These are phyloP conservation scores for Jamesozyma rosinii DNA, from an alignment of 805 yeast species.

Conservation along the genomic window DNA sequence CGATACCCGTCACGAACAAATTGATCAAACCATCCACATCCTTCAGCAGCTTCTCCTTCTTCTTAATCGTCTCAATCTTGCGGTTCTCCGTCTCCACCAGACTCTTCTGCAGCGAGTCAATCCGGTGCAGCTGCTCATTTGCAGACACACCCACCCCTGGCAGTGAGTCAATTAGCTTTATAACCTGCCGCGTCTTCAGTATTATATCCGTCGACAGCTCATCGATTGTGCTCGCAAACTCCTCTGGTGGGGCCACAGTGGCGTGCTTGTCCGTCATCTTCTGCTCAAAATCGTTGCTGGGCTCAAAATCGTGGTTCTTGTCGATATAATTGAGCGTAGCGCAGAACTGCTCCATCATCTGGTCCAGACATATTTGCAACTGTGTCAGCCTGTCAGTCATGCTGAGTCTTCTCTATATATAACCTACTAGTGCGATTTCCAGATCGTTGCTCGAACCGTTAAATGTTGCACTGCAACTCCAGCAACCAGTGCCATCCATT, in stretches of 20 bases:
- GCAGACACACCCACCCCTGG: conserved; percentile 90
- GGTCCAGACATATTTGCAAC: conserved; percentile 77
- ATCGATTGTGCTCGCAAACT: conserved; percentile 41
- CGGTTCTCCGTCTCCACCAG: conserved; percentile 50
- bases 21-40: conserved; percentile 60
- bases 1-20: conserved; percentile 34
- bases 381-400: conserved; percentile 89
- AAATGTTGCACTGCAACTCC: too few relatives aligned
- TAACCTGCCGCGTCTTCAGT: conserved; percentile 75
- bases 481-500: too few relatives aligned
- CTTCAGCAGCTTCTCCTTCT: conserved; percentile 53
- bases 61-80: conserved; percentile 46
- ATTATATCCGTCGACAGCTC: conserved; percentile 82
- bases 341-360: conserved; percentile 67
- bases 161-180: conserved; percentile 73
- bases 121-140: conserved; percentile 56
- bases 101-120: conserved; percentile 53
- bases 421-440: too few relatives aligned
- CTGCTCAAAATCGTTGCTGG: conserved; percentile 39
- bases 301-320: conserved; percentile 56
- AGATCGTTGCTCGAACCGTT: too few relatives aligned
- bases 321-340: conserved; percentile 75
- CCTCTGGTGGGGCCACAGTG: conserved; percentile 43
- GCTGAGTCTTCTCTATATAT: too few relatives aligned
- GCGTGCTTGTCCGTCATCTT: conserved; percentile 55